phyloP scores from a whole-genome alignment of 2,329 filamentous ascomycete species.

The Lecanicillium sp. region DNA sequence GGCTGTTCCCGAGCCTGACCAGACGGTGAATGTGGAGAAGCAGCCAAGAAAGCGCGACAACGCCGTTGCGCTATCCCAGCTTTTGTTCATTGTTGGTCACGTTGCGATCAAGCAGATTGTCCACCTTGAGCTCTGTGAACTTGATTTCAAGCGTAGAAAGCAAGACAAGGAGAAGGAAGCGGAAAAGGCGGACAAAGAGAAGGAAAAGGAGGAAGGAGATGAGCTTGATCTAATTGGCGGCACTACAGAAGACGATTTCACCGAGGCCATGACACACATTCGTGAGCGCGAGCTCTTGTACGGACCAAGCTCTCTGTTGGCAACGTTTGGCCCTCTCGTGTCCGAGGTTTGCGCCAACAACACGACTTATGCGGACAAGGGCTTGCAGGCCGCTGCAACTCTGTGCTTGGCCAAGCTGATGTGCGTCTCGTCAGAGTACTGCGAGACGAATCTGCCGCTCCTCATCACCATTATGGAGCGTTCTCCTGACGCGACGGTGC shows the following conservation, averaged over 20 bases:
- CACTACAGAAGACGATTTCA: slow-evolving; percentile 90
- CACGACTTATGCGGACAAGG: slow-evolving; percentile 81
- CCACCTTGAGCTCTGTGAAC: slow-evolving; percentile 91
- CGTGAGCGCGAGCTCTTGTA: slow-evolving; percentile 77
- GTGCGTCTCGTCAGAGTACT: slow-evolving; percentile 96
- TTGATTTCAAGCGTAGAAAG: slow-evolving; percentile 96
- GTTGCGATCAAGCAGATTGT: slow-evolving; percentile 99
- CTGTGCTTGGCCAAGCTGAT: slow-evolving; percentile 95
- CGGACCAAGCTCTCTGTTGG: slow-evolving; percentile 74
- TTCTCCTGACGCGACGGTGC: slow-evolving; percentile 82
- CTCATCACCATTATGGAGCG: slow-evolving; percentile 97
- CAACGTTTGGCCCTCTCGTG: slow-evolving; percentile 84
- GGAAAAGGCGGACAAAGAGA: slow-evolving; percentile 41
- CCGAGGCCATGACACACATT: slow-evolving; percentile 76
- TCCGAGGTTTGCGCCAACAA: slow-evolving; percentile 93
- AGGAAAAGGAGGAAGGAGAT: slow-evolving; percentile 61
- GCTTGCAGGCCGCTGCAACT: slow-evolving; percentile 86
- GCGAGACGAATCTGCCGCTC: slow-evolving; percentile 82
- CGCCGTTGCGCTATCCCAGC: slow-evolving; percentile 73
- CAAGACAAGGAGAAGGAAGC: slow-evolving; percentile 71
- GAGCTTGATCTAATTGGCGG: slow-evolving; percentile 95
- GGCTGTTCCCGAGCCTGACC: slow-evolving; percentile 24
- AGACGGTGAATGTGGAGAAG: slow-evolving; percentile 20
- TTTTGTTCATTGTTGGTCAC: slow-evolving; percentile 91
- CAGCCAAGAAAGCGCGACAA: slow-evolving; percentile 51